Percentiles rank a stretch among this genome's conserved stretches.
Conservation (phyloP, 2,329 filamentous ascomycete genomes). For the Aphanoascus verrucosus region DNA sequence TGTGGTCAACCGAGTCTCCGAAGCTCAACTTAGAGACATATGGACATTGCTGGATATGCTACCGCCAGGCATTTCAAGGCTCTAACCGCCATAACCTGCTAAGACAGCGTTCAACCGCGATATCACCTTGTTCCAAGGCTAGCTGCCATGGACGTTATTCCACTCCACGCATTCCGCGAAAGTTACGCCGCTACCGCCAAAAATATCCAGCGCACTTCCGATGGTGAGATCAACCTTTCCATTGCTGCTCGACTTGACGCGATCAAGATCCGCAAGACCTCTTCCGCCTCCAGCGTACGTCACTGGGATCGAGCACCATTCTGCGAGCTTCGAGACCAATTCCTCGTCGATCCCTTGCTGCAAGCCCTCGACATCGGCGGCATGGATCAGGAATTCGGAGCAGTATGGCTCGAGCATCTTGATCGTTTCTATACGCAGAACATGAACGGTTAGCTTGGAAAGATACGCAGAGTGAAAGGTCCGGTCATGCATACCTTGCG, state of each 20-base stretch:
- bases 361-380: conserved; percentile 89
- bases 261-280: conserved; percentile 67
- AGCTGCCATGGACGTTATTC: conserved; percentile 48
- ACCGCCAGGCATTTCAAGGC: too few relatives aligned
- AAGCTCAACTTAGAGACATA: too few relatives aligned
- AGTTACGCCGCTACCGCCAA: conserved; percentile 75
- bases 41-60: background rate
- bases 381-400: conserved; percentile 93
- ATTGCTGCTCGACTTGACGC: conserved; percentile 64
- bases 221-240: conserved; percentile 89
- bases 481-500: conserved; percentile 52
- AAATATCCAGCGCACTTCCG: conserved; percentile 90
- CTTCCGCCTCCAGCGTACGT: conserved; percentile 95
- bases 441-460: background rate
- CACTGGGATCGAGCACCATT: conserved; percentile 85
- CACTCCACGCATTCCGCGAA: conserved; percentile 83
- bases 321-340: conserved; percentile 62
- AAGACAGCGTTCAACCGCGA: background rate
- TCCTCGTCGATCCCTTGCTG: conserved; percentile 83
- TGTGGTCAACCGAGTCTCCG: too few relatives aligned
- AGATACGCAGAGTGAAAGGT: background rate
- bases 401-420: conserved; percentile 76
- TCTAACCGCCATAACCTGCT: background rate
- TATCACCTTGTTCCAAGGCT: background rate
- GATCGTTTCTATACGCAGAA: conserved; percentile 57